Conservation (phyloP, 1,284 basidiomycete genomes). For the Macrocystidia cucumis region DNA sequence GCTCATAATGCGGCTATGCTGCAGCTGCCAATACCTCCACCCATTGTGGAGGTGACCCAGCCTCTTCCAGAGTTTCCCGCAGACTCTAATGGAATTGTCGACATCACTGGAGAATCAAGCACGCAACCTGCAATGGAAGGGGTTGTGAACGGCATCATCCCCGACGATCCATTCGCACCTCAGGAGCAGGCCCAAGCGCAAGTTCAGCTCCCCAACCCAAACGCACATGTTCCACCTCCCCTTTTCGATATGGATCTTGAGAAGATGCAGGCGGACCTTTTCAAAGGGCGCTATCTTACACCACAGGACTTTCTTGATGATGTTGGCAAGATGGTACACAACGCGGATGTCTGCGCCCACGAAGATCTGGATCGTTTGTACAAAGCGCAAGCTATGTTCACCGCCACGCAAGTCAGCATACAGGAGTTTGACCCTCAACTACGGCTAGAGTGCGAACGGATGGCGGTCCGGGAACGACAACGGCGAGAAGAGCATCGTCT, state of each 20-base stretch:
- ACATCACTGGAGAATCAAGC: slow-evolving; percentile 31
- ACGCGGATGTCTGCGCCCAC: slow-evolving; percentile 60
- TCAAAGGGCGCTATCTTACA: slow-evolving; percentile 84
- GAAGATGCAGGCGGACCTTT: slow-evolving; percentile 82
- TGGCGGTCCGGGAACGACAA: slow-evolving; percentile 75
- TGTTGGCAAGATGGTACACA: slow-evolving; percentile 83
- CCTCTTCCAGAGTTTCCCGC: slow-evolving; percentile 32
- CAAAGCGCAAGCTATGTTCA: slow-evolving; percentile 88
- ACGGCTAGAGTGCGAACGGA: slow-evolving; percentile 79
- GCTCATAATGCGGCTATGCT: too few relatives aligned
- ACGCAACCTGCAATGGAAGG: slow-evolving; percentile 9
- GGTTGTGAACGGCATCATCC: slow-evolving; percentile 15
- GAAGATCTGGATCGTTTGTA: slow-evolving; percentile 74
- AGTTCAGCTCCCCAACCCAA: slow-evolving; percentile 25
- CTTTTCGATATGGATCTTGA: slow-evolving; percentile 87
- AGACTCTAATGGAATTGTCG: slow-evolving; percentile 33
- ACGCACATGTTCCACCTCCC: too few relatives aligned
- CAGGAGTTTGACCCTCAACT: slow-evolving; percentile 86
- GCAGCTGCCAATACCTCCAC: slow-evolving; percentile 15
- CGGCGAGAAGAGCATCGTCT: slow-evolving; percentile 54
- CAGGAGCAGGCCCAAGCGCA: slow-evolving; percentile 25
- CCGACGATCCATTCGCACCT: slow-evolving; percentile 18
- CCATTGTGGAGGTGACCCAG: slow-evolving; percentile 21
- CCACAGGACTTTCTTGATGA: slow-evolving; percentile 86
- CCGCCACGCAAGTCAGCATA: slow-evolving; percentile 80